These are phyloP conservation scores for Exophiala phaeomuriformis DNA, from an alignment of 2,329 filamentous ascomycete genomes.

Conservation along the genomic window DNA sequence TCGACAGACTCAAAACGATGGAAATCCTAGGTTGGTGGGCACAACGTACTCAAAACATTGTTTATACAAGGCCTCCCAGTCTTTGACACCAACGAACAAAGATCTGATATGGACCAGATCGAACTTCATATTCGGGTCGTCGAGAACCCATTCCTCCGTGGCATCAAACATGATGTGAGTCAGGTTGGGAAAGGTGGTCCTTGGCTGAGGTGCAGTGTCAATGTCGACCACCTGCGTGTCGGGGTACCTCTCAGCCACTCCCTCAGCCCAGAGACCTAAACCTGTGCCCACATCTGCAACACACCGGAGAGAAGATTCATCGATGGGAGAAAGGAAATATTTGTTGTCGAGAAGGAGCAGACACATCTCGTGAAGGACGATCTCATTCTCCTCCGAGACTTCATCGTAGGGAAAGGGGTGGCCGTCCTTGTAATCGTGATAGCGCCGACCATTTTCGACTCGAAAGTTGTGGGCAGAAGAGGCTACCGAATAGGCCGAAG, in stretches of 20 bases:
- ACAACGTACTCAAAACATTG: slow-evolving; percentile 31
- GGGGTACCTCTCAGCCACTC: slow-evolving; percentile 31
- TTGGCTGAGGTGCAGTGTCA: slow-evolving; percentile 33
- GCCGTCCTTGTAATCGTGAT: slow-evolving; percentile 31
- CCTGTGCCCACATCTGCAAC: slow-evolving; percentile 33
- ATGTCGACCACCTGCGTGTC: slow-evolving; percentile 33
- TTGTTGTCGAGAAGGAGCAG: slow-evolving; percentile 19
- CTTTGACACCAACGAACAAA: slow-evolving; percentile 33
- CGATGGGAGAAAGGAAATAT: slow-evolving; percentile 22
- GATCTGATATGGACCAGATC: slow-evolving; percentile 40
- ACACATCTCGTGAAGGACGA: slow-evolving; percentile 18
- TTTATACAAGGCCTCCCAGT: slow-evolving; percentile 33
- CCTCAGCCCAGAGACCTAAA: slow-evolving; percentile 31
- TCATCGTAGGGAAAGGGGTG: slow-evolving; percentile 29
- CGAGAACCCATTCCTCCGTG: slow-evolving; percentile 33
- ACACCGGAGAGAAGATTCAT: slow-evolving; percentile 18
- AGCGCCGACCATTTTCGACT: slow-evolving; percentile 33
- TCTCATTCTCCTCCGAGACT: slow-evolving; percentile 22
- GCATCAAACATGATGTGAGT: slow-evolving; percentile 33
- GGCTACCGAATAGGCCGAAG: slow-evolving; percentile 26
- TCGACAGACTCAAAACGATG: background rate
- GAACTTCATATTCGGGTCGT: slow-evolving; percentile 31
- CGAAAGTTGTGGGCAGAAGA: slow-evolving; percentile 29
- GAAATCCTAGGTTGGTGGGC: background rate
- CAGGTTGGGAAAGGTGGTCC: slow-evolving; percentile 29